phyloP scores from a whole-genome alignment of 2,329 filamentous ascomycete genomes.

The Metarhizium sp. region DNA sequence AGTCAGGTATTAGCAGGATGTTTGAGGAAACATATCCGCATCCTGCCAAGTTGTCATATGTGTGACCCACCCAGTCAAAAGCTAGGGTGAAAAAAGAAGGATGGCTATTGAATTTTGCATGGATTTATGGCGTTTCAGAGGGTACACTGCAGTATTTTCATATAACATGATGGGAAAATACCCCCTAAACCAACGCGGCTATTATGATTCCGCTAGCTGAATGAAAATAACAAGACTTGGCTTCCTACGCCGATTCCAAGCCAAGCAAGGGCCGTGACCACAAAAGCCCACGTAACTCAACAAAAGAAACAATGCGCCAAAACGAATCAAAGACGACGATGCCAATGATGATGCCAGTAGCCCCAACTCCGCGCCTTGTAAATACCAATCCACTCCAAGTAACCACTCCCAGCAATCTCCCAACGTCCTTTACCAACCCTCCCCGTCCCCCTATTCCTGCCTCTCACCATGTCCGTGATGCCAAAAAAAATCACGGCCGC shows the following conservation, averaged over 20 bases:
- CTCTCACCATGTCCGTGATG: too few species aligned
- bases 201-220: background rate
- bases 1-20: background rate
- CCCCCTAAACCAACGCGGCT: background rate
- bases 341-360: background rate
- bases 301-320: background rate
- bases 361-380: conserved; percentile 7
- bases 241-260: background rate
- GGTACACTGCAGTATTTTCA: background rate
- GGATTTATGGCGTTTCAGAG: conserved; percentile 6
- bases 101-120: background rate
- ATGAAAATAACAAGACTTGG: background rate
- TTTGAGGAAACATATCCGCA: background rate
- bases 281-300: background rate
- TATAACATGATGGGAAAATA: background rate
- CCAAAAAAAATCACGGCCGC: background rate
- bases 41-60: background rate
- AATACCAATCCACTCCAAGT: background rate
- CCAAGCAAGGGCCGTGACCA: background rate
- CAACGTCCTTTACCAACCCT: background rate
- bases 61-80: background rate
- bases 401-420: background rate
- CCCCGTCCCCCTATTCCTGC: too few species aligned
- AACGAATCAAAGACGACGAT: background rate
- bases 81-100: background rate